Percentiles rank a stretch among this genome's conserved stretches.
Evolutionary conservation across 2,329 filamentous ascomycete species (phyloP).

Genomic region (Zymoseptoria passerinii): DNA sequence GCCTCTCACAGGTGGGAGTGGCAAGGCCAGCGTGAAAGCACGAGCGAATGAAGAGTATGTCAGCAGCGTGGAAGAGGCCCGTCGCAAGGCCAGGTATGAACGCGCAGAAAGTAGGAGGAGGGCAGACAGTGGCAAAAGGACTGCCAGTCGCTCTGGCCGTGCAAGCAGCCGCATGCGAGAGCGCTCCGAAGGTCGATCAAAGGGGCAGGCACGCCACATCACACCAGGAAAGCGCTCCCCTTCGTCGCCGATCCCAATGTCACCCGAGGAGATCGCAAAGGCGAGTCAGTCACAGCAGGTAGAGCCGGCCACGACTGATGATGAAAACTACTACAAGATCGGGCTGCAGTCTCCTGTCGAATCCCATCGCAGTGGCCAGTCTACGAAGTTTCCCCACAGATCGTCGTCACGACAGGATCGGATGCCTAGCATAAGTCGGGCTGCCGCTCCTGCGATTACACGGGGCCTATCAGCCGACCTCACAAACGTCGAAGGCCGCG

Average conservation of each 20-base stretch:
- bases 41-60: slow-evolving; percentile 76
- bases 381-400: background rate
- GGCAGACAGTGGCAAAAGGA: slow-evolving; percentile 41
- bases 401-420: slow-evolving; percentile 3
- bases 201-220: slow-evolving; percentile 57
- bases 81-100: slow-evolving; percentile 29
- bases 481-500: slow-evolving; percentile 36
- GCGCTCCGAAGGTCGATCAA: slow-evolving; percentile 60
- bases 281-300: slow-evolving; percentile 40
- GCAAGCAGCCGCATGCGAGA: slow-evolving; percentile 37
- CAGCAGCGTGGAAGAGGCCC: slow-evolving; percentile 70
- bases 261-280: slow-evolving; percentile 62
- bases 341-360: slow-evolving; percentile 27
- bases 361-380: slow-evolving; percentile 15
- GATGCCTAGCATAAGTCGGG: background rate
- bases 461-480: slow-evolving; percentile 36
- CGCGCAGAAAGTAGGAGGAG: slow-evolving; percentile 38
- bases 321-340: slow-evolving; percentile 42
- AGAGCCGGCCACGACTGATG: slow-evolving; percentile 41
- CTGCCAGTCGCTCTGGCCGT: slow-evolving; percentile 28
- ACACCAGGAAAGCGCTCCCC: slow-evolving; percentile 76
- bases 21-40: slow-evolving; percentile 47
- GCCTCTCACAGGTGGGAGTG: slow-evolving; percentile 39
- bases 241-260: slow-evolving; percentile 90
- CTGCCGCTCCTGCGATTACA: slow-evolving; percentile 1